phyloP scores from a whole-genome alignment of 2,329 filamentous ascomycete species.

The Zymoseptoria tritici region DNA sequence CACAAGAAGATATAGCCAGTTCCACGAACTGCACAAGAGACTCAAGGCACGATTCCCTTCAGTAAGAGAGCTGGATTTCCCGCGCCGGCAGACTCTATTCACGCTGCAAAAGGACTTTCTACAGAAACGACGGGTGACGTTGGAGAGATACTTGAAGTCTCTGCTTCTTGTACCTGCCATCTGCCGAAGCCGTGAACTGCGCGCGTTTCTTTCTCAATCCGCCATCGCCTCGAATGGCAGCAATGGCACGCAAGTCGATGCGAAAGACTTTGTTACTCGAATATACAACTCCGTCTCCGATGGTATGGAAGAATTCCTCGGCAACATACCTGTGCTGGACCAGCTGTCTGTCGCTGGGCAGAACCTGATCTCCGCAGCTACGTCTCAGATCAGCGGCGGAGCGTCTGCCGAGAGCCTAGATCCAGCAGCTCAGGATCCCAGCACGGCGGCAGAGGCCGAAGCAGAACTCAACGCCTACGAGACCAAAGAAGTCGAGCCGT shows the following conservation, averaged over 20 bases:
- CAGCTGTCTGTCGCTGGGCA: constrained; percentile 89
- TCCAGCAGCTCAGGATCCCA: constrained; percentile 36
- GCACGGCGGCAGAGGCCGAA: constrained; percentile 67
- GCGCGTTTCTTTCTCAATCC: constrained; percentile 82
- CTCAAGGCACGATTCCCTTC: constrained; percentile 78
- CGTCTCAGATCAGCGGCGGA: constrained; percentile 41
- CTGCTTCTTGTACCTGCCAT: constrained; percentile 84
- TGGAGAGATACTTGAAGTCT: constrained; percentile 69
- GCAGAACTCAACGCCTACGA: constrained; percentile 92
- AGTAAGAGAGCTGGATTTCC: constrained; percentile 85
- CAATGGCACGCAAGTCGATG: constrained; percentile 56
- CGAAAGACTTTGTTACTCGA: constrained; percentile 76
- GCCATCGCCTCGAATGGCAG: constrained; percentile 59
- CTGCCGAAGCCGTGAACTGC: constrained; percentile 84
- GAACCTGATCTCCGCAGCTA: constrained; percentile 73
- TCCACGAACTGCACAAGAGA: constrained; percentile 88
- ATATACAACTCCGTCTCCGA: constrained; percentile 96
- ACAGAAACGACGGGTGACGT: constrained; percentile 72
- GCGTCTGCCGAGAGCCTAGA: constrained; percentile 38
- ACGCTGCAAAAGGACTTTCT: constrained; percentile 95
- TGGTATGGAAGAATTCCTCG: constrained; percentile 95
- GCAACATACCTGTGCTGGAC: constrained; percentile 90
- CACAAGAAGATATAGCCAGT: constrained; percentile 91
- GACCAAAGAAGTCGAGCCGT: constrained; percentile 79
- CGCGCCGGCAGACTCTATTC: constrained; percentile 84